Evolutionary conservation across 768 basidiomycete genomes (phyloP), one percentile per base, ranked within the genome.

Genomic region (Suillus sp.): DNA sequence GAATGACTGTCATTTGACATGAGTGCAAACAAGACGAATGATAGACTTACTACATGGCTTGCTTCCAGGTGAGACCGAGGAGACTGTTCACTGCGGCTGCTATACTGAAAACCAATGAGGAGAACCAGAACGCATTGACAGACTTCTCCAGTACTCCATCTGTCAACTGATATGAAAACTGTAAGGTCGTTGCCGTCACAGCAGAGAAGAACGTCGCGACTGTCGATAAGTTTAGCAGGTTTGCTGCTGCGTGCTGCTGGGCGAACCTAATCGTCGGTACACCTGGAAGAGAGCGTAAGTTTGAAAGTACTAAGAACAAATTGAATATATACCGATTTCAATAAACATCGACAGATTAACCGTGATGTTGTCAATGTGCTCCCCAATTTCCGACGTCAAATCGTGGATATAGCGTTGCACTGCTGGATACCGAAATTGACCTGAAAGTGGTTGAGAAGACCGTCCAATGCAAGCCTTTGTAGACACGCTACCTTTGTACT

Each of bases 341-440:
- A 84, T 80, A 74, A 85, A 85, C 63, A 83, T 76, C 42, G 77
- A 78, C 53, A 85, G 70, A n/a, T 83, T 81, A 16, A 78, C 74
- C 16, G 80, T 81, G 66, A 85, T 84, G 64, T 78, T 79, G 66
- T 86, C 82, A 0, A 86, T 70, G 60, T 86, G 84, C 67, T 84
- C 81, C 48, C 82, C 84, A 71, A 84, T 80, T 70, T 85, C 84
- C 35, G 74, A 73, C 35, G 78, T 74, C 25, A 84, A 74, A 68
- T 84, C 83, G 65, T 84, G 83, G n/a, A 85, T 75, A 62, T 85
- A 86, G 64, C 83, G 77, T 66, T 84, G 80, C 37, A 85, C 84
- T 7, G 84, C 80, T 3, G 82, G 83, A 58, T 77, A 83, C 38
- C 74, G 77, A 71, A 85, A 84, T 69, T 86, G 83, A 32, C 72